A percentile compares a stretch with the other conserved stretches of the same genome.
Conservation (phyloP, 2,329 filamentous ascomycete genomes). For the Juglanconis juglandina region DNA sequence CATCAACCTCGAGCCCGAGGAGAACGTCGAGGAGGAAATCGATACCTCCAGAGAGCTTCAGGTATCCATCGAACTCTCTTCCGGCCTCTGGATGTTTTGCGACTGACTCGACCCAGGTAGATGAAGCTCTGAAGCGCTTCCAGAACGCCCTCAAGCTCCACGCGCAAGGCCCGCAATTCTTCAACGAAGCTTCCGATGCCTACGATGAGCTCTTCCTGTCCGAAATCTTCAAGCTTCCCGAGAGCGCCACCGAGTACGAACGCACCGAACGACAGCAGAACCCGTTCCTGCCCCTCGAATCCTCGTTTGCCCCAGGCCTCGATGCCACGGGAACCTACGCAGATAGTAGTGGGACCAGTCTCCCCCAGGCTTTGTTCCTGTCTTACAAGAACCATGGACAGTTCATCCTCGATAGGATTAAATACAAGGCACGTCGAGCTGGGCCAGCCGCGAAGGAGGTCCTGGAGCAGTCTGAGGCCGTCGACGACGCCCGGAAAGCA, state of each 20-base stretch:
- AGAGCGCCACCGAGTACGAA: slow-evolving; percentile 80
- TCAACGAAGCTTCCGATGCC: slow-evolving; percentile 71
- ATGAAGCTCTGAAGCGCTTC: slow-evolving; percentile 93
- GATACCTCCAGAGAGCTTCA: slow-evolving; percentile 95
- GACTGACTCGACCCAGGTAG: slow-evolving; percentile 55
- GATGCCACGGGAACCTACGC: slow-evolving; percentile 58
- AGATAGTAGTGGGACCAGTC: slow-evolving; percentile 73
- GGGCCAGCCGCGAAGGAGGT: slow-evolving; percentile 26
- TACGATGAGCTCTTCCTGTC: slow-evolving; percentile 84
- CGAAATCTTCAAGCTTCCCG: slow-evolving; percentile 89
- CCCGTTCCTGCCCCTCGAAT: slow-evolving; percentile 44
- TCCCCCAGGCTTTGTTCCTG: slow-evolving; percentile 87
- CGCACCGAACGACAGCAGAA: slow-evolving; percentile 60
- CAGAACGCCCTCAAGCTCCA: slow-evolving; percentile 88
- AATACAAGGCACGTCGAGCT: slow-evolving; percentile 41
- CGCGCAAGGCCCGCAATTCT: slow-evolving; percentile 75
- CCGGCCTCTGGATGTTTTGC: background rate
- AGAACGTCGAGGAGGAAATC: slow-evolving; percentile 83
- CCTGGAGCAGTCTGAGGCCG: slow-evolving; percentile 35
- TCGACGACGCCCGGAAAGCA: slow-evolving; percentile 40
- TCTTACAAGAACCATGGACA: slow-evolving; percentile 95
- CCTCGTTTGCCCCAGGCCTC: slow-evolving; percentile 46
- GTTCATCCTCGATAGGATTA: slow-evolving; percentile 76
- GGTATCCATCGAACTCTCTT: slow-evolving; percentile 32
- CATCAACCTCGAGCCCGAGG: slow-evolving; percentile 91